Evolutionary conservation across 73 alveolate genomes (phyloP).

Genomic region (Uronychia setigera): DNA sequence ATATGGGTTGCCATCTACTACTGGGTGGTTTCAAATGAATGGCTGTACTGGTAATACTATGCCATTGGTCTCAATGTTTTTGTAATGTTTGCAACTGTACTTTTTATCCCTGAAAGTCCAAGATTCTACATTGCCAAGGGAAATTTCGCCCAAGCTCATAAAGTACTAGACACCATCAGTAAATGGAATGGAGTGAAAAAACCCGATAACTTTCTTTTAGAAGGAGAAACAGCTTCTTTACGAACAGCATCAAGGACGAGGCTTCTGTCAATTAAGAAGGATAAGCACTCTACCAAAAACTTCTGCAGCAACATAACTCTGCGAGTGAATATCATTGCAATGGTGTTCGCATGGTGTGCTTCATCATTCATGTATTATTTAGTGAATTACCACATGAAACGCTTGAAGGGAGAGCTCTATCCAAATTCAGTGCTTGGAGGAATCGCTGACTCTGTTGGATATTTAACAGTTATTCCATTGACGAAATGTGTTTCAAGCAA

Average conservation of each 20-base stretch:
- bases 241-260: not conserved
- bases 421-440: slow-evolving; percentile 4
- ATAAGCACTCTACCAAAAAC: not conserved
- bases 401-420: slow-evolving; percentile 11
- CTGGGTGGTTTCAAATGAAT: not conserved
- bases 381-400: slow-evolving; percentile 21
- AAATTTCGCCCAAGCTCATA: not conserved
- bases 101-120: slow-evolving; percentile 31
- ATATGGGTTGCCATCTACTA: not conserved
- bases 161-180: not conserved
- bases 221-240: not conserved
- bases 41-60: not conserved
- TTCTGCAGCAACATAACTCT: not conserved
- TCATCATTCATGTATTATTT: slow-evolving; percentile 11
- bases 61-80: not conserved
- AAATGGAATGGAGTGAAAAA: not conserved
- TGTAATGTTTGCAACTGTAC: not conserved
- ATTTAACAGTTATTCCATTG: not conserved
- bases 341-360: slow-evolving; percentile 8
- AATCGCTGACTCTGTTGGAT: slow-evolving; percentile 18
- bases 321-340: not conserved
- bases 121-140: slow-evolving; percentile 7
- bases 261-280: not conserved
- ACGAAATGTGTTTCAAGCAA: not conserved
- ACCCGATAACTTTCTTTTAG: not conserved